Percentiles rank a stretch among this genome's conserved stretches.
Evolutionary conservation across 495 filamentous ascomycete genomes (phyloP).

Genomic region (Delitschia confertaspora): DNA sequence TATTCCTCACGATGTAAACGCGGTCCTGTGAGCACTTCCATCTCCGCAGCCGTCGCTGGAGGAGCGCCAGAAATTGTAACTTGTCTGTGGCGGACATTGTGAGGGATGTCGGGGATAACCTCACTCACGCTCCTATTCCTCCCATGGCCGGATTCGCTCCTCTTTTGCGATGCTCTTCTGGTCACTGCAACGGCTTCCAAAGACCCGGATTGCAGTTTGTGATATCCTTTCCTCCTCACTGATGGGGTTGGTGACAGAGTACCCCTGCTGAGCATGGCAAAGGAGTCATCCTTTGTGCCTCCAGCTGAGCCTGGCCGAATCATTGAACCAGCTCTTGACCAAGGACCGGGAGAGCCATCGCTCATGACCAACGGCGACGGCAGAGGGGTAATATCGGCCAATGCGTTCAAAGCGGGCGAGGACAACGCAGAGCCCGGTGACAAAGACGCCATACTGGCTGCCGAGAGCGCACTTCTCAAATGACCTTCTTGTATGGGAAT

Average conservation of each 20-base stretch:
- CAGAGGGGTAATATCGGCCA: constrained; percentile 85
- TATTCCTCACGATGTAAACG: constrained; percentile 69
- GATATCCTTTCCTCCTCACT: constrained; percentile 30
- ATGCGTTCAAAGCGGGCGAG: constrained; percentile 67
- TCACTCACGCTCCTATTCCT: constrained; percentile 82
- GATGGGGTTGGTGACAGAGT: constrained; percentile 24
- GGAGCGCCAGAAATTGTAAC: constrained; percentile 52
- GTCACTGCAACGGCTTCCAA: constrained; percentile 32
- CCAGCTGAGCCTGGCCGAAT: constrained; percentile 35
- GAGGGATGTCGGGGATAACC: constrained; percentile 63
- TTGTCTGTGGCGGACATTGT: constrained; percentile 56
- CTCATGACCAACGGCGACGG: constrained; percentile 73
- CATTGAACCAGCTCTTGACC: constrained; percentile 42
- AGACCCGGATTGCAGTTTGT: constrained; percentile 26
- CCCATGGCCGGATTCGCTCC: constrained; percentile 38
- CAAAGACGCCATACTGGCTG: constrained; percentile 40
- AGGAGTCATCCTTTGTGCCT: constrained; percentile 22
- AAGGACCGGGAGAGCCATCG: constrained; percentile 67
- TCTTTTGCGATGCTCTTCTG: constrained; percentile 33
- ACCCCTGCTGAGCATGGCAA: constrained; percentile 19
- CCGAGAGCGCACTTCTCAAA: constrained; percentile 26
- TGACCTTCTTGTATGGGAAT: constrained; percentile 23
- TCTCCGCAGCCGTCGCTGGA: constrained; percentile 32
- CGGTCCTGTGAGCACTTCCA: constrained; percentile 33
- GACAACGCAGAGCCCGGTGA: constrained; percentile 54